Percentiles rank a stretch among this genome's conserved stretches.
phyloP scores from a whole-genome alignment of 805 yeast genomes.

The Starmerella geochares region DNA sequence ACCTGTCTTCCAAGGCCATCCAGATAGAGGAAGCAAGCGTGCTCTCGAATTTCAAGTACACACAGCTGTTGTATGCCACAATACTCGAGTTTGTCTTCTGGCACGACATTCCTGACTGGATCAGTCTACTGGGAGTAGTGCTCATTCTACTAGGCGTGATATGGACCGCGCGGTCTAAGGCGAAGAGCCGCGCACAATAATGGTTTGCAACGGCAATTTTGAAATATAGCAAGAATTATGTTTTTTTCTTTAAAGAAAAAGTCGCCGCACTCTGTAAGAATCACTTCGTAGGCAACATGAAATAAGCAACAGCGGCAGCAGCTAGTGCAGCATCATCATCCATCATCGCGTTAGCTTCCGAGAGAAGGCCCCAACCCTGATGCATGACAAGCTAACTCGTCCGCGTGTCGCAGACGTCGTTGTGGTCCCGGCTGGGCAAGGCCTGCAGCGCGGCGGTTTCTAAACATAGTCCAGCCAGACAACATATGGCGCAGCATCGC shows the following conservation, averaged over 20 bases:
- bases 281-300: too few relatives aligned
- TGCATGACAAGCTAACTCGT: neutral
- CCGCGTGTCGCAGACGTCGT: neutral
- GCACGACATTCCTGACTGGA: conserved; percentile 59
- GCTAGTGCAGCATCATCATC: too few relatives aligned
- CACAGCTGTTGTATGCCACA: conserved; percentile 68
- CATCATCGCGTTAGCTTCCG: neutral
- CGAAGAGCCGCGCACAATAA: neutral
- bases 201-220: neutral
- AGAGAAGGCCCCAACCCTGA: neutral
- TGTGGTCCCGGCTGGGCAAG: neutral
- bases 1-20: conserved; percentile 66
- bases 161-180: conserved; percentile 13
- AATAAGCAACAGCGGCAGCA: too few relatives aligned
- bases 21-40: conserved; percentile 72
- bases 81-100: conserved; percentile 64
- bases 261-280: neutral
- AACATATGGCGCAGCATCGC: too few relatives aligned
- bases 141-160: conserved; percentile 42
- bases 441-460: neutral
- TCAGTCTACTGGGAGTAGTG: conserved; percentile 59
- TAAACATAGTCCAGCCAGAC: neutral
- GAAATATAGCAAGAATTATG: neutral
- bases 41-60: conserved; percentile 63
- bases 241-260: too few relatives aligned